phyloP scores from a whole-genome alignment of 2,329 filamentous ascomycete genomes.

The Penicillium sp. region DNA sequence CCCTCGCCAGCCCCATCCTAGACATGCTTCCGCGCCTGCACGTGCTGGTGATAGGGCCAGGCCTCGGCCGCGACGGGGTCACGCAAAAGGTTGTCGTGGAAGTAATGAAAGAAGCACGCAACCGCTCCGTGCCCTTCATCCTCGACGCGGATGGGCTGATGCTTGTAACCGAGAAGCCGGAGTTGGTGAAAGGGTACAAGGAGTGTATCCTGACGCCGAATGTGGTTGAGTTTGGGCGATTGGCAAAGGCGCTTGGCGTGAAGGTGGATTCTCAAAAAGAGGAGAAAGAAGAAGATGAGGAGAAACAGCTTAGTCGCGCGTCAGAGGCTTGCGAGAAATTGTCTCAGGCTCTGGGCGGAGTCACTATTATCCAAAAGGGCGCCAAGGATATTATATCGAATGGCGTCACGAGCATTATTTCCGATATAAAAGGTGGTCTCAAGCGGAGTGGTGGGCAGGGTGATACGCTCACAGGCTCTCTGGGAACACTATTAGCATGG shows the following conservation, averaged over 20 bases:
- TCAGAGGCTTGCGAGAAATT: conserved; percentile 64
- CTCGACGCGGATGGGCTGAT: conserved; percentile 86
- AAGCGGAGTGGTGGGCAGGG: conserved; percentile 95
- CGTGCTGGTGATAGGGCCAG: conserved; percentile 87
- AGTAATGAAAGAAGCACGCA: conserved; percentile 74
- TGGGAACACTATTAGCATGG: conserved; percentile 88
- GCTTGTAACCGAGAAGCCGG: conserved; percentile 70
- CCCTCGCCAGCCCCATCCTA: conserved; percentile 67
- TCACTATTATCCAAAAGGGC: conserved; percentile 91
- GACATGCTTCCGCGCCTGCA: conserved; percentile 82
- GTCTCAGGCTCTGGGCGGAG: conserved; percentile 73
- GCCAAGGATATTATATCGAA: conserved; percentile 77
- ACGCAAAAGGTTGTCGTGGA: conserved; percentile 83
- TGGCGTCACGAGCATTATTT: conserved; percentile 68
- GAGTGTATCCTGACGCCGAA: conserved; percentile 91
- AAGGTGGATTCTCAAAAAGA: conserved; percentile 49
- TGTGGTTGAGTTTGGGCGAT: conserved; percentile 80
- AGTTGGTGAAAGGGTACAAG: conserved; percentile 73
- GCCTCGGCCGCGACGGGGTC: conserved; percentile 79
- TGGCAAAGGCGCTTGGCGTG: conserved; percentile 72
- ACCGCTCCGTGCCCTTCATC: conserved; percentile 70
- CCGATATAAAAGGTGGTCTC: conserved; percentile 72
- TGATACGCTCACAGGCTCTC: conserved; percentile 84
- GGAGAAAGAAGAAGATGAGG: conserved; percentile 37
- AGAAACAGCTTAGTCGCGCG: conserved; percentile 44